Percentiles rank a stretch among this genome's conserved stretches.
phyloP scores from a whole-genome alignment of 805 yeast genomes.

The Cephaloascus albidus region DNA sequence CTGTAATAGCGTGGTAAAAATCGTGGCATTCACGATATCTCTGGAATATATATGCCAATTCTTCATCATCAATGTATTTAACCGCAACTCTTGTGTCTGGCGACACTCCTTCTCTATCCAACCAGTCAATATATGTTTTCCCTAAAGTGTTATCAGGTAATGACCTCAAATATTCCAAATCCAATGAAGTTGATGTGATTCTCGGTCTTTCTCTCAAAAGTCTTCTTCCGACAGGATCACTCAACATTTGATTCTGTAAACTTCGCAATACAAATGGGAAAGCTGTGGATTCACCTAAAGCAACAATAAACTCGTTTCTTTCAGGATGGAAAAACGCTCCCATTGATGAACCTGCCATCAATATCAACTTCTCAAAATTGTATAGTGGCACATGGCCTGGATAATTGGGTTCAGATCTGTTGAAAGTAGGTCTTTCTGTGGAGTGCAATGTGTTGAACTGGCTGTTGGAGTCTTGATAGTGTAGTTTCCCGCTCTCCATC shows the following conservation, averaged over 20 bases:
- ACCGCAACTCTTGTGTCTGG: constrained; percentile 93
- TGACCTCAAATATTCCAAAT: constrained; percentile 47
- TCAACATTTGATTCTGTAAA: constrained; percentile 65
- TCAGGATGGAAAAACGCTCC: constrained; percentile 76
- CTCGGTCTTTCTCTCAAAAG: constrained; percentile 75
- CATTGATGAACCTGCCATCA: constrained; percentile 66
- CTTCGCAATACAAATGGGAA: constrained; percentile 52
- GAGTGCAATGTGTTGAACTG: constrained; percentile 15
- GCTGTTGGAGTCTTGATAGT: constrained; percentile 24
- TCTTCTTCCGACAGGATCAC: constrained; percentile 66
- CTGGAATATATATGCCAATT: constrained; percentile 86
- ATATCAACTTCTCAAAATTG: constrained; percentile 46
- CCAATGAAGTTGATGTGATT: constrained; percentile 63
- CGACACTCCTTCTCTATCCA: constrained; percentile 77
- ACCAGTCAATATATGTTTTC: constrained; percentile 69
- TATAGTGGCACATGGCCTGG: constrained; percentile 77
- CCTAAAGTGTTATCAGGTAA: constrained; percentile 73
- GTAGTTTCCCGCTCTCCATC: constrained; percentile 43
- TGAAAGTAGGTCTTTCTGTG: constrained; percentile 19
- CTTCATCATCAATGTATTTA: constrained; percentile 79
- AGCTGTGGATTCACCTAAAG: constrained; percentile 87
- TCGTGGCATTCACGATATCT: constrained; percentile 96
- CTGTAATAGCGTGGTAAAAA: constrained; percentile 87
- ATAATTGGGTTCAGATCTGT: constrained; percentile 38
- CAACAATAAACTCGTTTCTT: constrained; percentile 65